Percentiles rank a stretch among this genome's conserved stretches.
Conservation (phyloP, 768 basidiomycete genomes). For the Lactifluus hygrophoroides region DNA sequence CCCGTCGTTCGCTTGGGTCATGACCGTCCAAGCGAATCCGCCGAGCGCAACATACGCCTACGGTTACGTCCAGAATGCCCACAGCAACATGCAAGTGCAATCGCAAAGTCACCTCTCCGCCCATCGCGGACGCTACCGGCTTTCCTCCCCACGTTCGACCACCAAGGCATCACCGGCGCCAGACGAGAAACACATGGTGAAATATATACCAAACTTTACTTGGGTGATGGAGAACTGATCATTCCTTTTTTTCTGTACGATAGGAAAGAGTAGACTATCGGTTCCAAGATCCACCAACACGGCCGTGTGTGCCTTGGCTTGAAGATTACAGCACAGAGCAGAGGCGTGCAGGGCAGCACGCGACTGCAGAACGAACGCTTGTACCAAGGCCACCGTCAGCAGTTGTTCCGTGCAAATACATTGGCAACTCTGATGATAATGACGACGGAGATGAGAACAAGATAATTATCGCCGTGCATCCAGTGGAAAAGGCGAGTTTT, state of each 20-base stretch:
- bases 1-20: slow-evolving; percentile 15
- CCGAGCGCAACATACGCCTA: background rate
- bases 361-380: background rate
- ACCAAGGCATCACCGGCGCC: background rate
- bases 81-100: background rate
- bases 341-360: background rate
- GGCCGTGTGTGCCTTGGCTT: slow-evolving; percentile 1
- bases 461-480: background rate
- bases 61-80: slow-evolving; percentile 9
- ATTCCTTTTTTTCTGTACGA: background rate
- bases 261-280: slow-evolving; percentile 15
- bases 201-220: background rate
- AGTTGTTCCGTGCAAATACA: background rate
- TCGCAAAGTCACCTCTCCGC: background rate
- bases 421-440: background rate
- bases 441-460: background rate
- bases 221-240: too few species aligned
- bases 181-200: slow-evolving; percentile 7
- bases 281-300: background rate
- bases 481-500: background rate
- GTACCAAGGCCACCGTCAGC: background rate
- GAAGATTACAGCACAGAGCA: background rate
- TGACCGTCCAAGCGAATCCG: slow-evolving; percentile 8
- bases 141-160: background rate
- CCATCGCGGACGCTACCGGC: background rate